Base-by-base conservation (phyloP, 1,284 basidiomycete genomes). In the Stygiomarasmius scandens region DNA sequence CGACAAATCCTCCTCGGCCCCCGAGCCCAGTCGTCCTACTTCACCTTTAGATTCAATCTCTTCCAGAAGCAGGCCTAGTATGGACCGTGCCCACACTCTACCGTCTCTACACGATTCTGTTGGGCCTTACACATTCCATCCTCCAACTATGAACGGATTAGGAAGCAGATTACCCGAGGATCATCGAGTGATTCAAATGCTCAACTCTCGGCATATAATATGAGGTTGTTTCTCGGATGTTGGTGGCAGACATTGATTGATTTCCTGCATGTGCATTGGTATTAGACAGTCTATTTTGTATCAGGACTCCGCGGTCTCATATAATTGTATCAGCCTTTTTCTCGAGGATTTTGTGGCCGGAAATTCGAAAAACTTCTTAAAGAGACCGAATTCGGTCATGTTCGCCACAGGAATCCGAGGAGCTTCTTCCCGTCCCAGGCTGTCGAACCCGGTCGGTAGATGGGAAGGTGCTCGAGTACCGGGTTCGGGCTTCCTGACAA, bases 121-220 rank as follows among this genome's bases (percentile, higher is more conserved):
- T 5, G 66, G 67, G 14, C 51, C 67, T 2, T 66, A 67, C 53
- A 56, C 58, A 20, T 55, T 71, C 43, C 69, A 73, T 52, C 69
- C 71, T 54, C 71, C 66, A 41, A 54, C 61, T 46, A n/a, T 27
- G 3, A 41, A 47, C n/a, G 22, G 46, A 29, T 68, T 73, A 58
- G 74, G 72, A 8, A 67, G 74, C n/a, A 77, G 82, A 57, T 66
- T 78, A 61, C 71, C 83, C 46, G 85, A 86, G 71, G 85, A 87
- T 66, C 79, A 85, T 66, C 75, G 84, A 49, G 75, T 87, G 62
- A 86, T 87, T 57, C 79, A 81, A 61, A 82, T 85, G 75, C 68
- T 86, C 58, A 85, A 86, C 69, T 74, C 76, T 58, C 73, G 74
- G 56, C 74, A 75, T 58, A 70, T 76, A 47, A 44, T 50, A 25